phyloP scores from a whole-genome alignment of 2,329 filamentous ascomycete species.

The Colletotrichum salicis region DNA sequence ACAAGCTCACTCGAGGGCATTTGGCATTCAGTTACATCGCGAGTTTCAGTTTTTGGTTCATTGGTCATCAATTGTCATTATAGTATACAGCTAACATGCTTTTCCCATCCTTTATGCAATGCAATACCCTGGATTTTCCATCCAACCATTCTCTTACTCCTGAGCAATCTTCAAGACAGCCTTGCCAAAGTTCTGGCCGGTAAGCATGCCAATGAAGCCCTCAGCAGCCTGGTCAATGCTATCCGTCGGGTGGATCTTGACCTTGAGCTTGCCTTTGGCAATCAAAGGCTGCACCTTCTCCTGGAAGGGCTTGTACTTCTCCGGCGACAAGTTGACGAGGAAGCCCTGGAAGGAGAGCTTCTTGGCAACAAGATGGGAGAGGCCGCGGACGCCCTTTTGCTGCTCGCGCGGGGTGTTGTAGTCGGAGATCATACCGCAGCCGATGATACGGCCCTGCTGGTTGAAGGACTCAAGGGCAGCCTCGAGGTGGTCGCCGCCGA shows the following conservation, averaged over 20 bases:
- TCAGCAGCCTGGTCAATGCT: constrained; percentile 84
- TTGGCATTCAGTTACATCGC: too few relatives aligned
- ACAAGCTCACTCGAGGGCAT: too few relatives aligned
- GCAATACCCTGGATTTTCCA: neutral
- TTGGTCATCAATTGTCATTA: constrained; percentile 31
- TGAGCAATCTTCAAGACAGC: constrained; percentile 73
- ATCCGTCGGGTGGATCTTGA: constrained; percentile 73
- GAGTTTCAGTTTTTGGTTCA: neutral
- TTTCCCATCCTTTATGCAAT: neutral
- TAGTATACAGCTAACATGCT: constrained; percentile 17
- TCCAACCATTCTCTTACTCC: neutral
- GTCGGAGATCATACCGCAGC: constrained; percentile 77
- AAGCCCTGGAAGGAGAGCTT: constrained; percentile 79
- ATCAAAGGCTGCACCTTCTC: constrained; percentile 82
- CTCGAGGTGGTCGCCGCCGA: constrained; percentile 63
- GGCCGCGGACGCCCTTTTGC: constrained; percentile 73
- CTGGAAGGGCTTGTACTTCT: constrained; percentile 77
- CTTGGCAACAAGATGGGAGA: constrained; percentile 74
- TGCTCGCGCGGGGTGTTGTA: constrained; percentile 73
- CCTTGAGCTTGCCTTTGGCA: constrained; percentile 78
- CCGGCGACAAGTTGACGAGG: constrained; percentile 77
- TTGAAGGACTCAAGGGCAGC: constrained; percentile 63
- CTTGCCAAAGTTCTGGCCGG: constrained; percentile 88
- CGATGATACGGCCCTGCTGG: constrained; percentile 71
- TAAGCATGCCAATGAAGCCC: constrained; percentile 78